Evolutionary conservation across 345 rosid genomes (phyloP).

Genomic region (Melaleuca quinquenervia): DNA sequence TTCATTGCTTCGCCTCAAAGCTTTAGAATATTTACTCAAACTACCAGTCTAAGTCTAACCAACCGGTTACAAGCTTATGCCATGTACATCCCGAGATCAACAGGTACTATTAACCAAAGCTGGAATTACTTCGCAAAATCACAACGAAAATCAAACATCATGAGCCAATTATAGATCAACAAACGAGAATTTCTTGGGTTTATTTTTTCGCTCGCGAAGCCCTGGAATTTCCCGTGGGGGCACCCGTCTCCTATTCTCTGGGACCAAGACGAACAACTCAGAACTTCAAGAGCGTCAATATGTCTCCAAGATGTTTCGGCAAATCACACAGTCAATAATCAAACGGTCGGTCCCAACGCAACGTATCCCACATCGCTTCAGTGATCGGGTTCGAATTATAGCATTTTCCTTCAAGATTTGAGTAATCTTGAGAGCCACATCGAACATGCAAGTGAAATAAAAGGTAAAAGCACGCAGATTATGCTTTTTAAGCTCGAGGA

Average conservation of each 20-base stretch:
- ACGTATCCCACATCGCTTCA: not conserved
- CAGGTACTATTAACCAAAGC: not conserved
- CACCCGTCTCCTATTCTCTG: not conserved
- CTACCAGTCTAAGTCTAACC: not conserved
- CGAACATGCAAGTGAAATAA: not conserved
- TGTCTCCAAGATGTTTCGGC: not conserved
- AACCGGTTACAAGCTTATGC: not conserved
- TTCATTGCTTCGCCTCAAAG: not conserved
- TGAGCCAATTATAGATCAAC: not conserved
- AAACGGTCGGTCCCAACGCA: not conserved
- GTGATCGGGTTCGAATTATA: not conserved
- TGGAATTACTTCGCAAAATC: not conserved
- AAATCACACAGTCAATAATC: not conserved
- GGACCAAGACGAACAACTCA: not conserved
- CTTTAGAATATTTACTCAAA: not conserved
- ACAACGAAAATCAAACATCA: not conserved
- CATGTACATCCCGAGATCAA: not conserved
- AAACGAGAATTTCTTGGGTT: not conserved
- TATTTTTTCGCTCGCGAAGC: not conserved
- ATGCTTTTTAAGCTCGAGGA: not conserved
- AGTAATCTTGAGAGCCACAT: not conserved
- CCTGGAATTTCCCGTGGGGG: not conserved
- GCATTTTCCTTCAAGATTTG: not conserved
- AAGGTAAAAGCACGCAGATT: not conserved
- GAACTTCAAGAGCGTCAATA: not conserved